phyloP scores from a whole-genome alignment of 495 filamentous ascomycete species.

The Chaetomium tenue region DNA sequence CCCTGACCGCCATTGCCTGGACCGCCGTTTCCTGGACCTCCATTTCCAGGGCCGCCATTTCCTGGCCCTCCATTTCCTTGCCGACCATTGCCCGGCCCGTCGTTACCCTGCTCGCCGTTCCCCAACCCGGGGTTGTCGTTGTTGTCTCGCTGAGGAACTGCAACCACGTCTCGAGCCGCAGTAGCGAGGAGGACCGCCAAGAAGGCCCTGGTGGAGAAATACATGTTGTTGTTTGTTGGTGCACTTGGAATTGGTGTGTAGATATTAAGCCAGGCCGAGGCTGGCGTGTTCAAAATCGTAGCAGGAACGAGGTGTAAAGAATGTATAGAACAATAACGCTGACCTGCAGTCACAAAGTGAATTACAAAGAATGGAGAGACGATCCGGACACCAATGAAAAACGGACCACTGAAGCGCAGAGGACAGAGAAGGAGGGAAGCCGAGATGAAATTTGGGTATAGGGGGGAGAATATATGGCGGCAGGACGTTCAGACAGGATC shows the following conservation, averaged over 20 bases:
- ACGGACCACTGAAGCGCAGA: constrained; percentile 11
- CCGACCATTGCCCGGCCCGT: not conserved
- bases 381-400: not conserved
- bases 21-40: no score
- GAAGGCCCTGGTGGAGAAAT: constrained; percentile 28
- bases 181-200: constrained; percentile 30
- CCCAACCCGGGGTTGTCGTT: not conserved
- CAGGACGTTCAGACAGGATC: constrained; percentile 19
- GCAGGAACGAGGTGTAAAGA: constrained; percentile 23
- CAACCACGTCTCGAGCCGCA: constrained; percentile 27
- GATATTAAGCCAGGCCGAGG: constrained; percentile 22
- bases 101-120: not conserved
- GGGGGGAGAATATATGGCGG: constrained; percentile 21
- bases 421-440: constrained; percentile 13
- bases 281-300: constrained; percentile 18
- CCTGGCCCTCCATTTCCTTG: not conserved
- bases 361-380: constrained; percentile 21
- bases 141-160: constrained; percentile 17
- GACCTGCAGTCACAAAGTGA: constrained; percentile 38
- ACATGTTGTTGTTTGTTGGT: constrained; percentile 29
- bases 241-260: constrained; percentile 4
- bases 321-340: constrained; percentile 28
- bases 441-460: not conserved
- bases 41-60: no score
- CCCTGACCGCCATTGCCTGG: not conserved